Base-by-base conservation (phyloP, 228 moss, liverwort and hornwort species). In the Sphagnum magellanicum region DNA sequence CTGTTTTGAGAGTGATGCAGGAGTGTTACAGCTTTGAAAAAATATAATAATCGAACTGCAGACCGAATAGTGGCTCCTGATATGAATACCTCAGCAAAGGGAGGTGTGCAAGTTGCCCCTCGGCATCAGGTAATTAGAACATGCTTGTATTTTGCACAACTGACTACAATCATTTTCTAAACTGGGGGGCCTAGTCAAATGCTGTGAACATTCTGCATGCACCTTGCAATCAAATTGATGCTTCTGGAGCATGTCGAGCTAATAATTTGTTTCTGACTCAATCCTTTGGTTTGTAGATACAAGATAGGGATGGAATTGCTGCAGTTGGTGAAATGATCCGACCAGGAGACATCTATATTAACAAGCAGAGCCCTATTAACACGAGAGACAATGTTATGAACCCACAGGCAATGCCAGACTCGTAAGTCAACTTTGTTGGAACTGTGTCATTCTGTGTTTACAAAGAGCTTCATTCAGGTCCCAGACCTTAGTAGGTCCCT, bases 241-340 rank as follows among this genome's bases (percentile, higher is more conserved):
- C 10, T 9, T 9, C 10, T 58, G 57, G 10, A 58, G 14, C 57
- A 58, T 58, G 57, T 9, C 2, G 3, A 32, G 32, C 32, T 32
- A 32, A 32, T 32, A 32, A 32, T 32, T 32, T 32, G 32, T 32
- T 32, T 32, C 32, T 32, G 32, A 32, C 32, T 32, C 32, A 32
- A 32, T 50, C 47, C 52, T 59, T 52, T 69, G 16, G 61, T 80
- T 74, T 67, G 16, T 79, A 97, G 97, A 68, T 97, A 73, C 97
- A 91, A 93, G 97, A 97, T 62, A 86, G 91, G 74, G 97, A 97
- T 76, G 97, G 97, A 63, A 97, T 97, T 85, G 97, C 97, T 74
- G 97, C 97, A 72, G 93, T 93, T 4, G 97, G 97, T 76, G 93
- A 97, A 72, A 90, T 93, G 81, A 97, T 97, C 73, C 91, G 93